These are phyloP conservation scores for Neurospora sp. DNA, from an alignment of 495 filamentous ascomycete genomes.

Conservation along the genomic window DNA sequence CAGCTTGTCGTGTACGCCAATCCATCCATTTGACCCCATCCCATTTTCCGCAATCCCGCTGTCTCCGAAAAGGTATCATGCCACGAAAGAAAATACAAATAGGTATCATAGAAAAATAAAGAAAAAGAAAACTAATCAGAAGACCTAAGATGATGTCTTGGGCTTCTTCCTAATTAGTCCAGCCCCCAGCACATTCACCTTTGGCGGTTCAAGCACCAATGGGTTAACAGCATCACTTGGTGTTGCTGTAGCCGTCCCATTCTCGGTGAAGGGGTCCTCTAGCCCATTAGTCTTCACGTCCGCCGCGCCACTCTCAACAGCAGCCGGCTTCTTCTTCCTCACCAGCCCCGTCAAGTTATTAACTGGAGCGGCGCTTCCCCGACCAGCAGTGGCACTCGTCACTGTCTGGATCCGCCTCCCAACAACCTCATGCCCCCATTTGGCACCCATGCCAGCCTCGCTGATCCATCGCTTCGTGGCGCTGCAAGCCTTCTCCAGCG, in stretches of 20 bases:
- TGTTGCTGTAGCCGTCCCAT: not conserved
- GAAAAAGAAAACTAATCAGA: not conserved
- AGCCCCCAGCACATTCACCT: conserved; percentile 47
- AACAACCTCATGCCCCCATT: conserved; percentile 38
- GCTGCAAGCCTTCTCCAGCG: conserved; percentile 50
- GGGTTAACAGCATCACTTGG: not conserved
- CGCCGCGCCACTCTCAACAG: not conserved
- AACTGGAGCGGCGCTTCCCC: conserved; percentile 4
- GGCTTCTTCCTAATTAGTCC: conserved; percentile 57
- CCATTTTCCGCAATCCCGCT: not conserved
- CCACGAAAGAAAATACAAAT: not conserved
- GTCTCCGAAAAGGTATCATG: not conserved
- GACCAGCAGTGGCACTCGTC: conserved; percentile 1
- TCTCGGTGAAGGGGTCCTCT: not conserved
- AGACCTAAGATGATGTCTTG: conserved; percentile 27
- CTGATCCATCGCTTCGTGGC: conserved; percentile 69
- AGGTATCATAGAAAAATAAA: not conserved
- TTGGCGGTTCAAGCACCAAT: conserved; percentile 8
- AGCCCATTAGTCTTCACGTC: conserved; percentile 6
- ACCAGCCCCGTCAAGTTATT: conserved; percentile 27
- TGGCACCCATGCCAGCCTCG: conserved; percentile 26
- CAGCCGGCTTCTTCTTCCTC: conserved; percentile 25
- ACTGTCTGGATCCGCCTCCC: conserved; percentile 20
- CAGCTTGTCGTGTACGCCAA: not conserved
- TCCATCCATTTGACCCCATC: not conserved